phyloP scores from a whole-genome alignment of 805 yeast species.

The Torulaspora microellipsoides region DNA sequence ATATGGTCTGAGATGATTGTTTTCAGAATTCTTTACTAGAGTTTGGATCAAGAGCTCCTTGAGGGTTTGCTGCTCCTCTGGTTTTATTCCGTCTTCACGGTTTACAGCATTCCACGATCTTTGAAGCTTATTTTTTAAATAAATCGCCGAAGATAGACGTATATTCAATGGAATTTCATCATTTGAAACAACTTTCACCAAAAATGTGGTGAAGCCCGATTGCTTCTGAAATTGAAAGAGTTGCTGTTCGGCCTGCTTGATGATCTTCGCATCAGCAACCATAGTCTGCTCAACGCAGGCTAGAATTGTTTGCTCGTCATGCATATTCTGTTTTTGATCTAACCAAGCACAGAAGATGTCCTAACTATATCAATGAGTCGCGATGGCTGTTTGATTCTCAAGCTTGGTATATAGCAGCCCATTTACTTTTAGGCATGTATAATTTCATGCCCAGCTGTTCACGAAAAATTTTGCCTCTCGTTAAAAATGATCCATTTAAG shows the following conservation, averaged over 20 bases:
- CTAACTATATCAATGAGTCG: too few relatives aligned
- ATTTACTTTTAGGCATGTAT: too few relatives aligned
- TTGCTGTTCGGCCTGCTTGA: slow-evolving; percentile 52
- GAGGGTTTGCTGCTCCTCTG: slow-evolving; percentile 51
- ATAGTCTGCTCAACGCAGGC: slow-evolving; percentile 50
- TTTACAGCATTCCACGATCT: slow-evolving; percentile 45
- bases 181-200: slow-evolving; percentile 48
- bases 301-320: slow-evolving; percentile 47
- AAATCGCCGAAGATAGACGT: slow-evolving; percentile 60
- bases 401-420: too few relatives aligned
- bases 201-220: slow-evolving; percentile 53
- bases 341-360: too few relatives aligned
- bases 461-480: too few relatives aligned
- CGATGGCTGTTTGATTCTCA: too few relatives aligned
- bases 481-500: too few relatives aligned
- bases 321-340: slow-evolving; percentile 14
- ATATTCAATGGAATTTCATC: slow-evolving; percentile 39
- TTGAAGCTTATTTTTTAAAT: slow-evolving; percentile 59
- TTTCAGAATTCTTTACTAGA: slow-evolving; percentile 41
- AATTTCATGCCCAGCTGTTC: too few relatives aligned
- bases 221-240: slow-evolving; percentile 48
- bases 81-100: slow-evolving; percentile 31
- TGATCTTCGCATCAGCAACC: slow-evolving; percentile 45
- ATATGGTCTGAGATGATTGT: slow-evolving; percentile 48
- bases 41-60: slow-evolving; percentile 52